Evolutionary conservation across 345 rosid genomes (phyloP), one percentile per base, ranked within the genome.

Genomic region (Lepidium africanum): DNA sequence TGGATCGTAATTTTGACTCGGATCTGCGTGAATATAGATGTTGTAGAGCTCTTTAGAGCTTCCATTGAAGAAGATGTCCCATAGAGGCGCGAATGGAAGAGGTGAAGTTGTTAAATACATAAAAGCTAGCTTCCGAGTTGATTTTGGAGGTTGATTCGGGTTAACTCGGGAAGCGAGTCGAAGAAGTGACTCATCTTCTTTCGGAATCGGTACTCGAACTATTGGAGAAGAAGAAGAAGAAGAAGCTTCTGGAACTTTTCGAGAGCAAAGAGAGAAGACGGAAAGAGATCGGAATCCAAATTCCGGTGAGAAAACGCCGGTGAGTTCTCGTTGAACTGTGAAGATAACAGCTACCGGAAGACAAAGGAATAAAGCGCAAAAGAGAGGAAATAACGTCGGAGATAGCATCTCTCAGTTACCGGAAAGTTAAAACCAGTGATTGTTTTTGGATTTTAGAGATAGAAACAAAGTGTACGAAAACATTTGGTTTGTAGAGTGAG

Each of bases 21-120:
- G 94, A 67, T 91, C 89, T 3, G 87, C 91, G 63, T 91, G 96
- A 39, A 87, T 48, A 53, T 89, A 92, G 37, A 92, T 60, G 72
- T 92, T 89, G 70, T 78, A 89, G 17, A 82, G 85, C 3, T 17
- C 56, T 3, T 36, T 42, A 0, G 78, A 64, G 19, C 75, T 74
- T 50, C 69, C 61, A 57, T 74, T 72, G 68, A 92, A 92, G 75
- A 59, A 92, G 17, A 70, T 65, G 15, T 89, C 88, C 95, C 96
- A 89, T 0, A 89, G 59, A 3, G 87, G 82, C 9, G 91, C 88
- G 4, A 87, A 81, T 1, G 82, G 88, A 12, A 92, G 92, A 46
- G 94, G 85, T 9, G 83, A 15, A 0, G 91, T 80, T 6, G 91
- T 86, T 13, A 89, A 76, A 70, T 83, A 92, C 80, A 89, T 63